These are phyloP conservation scores for Glebionis coronaria DNA, from an alignment of 129 eudicot species.

Conservation along the genomic window DNA sequence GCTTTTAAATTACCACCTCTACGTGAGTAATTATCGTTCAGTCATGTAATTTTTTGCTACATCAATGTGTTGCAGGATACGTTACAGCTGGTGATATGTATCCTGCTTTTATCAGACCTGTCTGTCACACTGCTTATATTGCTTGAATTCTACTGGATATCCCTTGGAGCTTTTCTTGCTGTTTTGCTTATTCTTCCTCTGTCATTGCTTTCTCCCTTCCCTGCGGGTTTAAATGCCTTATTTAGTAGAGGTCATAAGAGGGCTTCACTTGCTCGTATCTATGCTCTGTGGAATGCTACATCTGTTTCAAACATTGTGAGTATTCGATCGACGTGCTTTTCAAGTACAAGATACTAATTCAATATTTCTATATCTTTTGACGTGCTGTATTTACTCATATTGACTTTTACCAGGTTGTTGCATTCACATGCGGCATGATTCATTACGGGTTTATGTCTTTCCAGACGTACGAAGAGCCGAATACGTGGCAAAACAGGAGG, in stretches of 20 bases:
- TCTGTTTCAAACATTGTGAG: slow-evolving; percentile 83
- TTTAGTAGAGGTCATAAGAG: slow-evolving; percentile 80
- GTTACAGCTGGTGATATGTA: slow-evolving; percentile 66
- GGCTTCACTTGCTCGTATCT: slow-evolving; percentile 88
- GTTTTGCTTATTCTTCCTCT: slow-evolving; percentile 87
- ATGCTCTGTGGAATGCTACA: slow-evolving; percentile 86
- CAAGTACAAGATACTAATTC: not conserved
- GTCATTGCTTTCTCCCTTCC: slow-evolving; percentile 82
- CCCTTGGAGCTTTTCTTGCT: slow-evolving; percentile 81
- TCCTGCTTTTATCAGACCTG: slow-evolving; percentile 77
- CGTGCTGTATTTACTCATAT: not conserved
- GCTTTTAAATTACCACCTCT: not conserved
- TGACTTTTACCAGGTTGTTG: slow-evolving; percentile 56
- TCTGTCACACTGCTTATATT: slow-evolving; percentile 72
- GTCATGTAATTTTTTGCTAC: slow-evolving; percentile 16
- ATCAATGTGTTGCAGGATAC: slow-evolving; percentile 63
- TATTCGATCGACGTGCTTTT: not conserved
- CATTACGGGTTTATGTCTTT: slow-evolving; percentile 56
- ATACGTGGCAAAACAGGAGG: slow-evolving; percentile 59
- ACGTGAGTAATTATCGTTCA: not conserved
- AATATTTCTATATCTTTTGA: not conserved
- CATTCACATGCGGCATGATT: slow-evolving; percentile 70
- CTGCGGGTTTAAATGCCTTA: slow-evolving; percentile 91
- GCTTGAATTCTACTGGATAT: slow-evolving; percentile 81
- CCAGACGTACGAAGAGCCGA: slow-evolving; percentile 43